Evolutionary conservation across 352 stramenopile species (phyloP), one percentile per base, ranked within the genome.

Genomic region (Pythium phragmitis): DNA sequence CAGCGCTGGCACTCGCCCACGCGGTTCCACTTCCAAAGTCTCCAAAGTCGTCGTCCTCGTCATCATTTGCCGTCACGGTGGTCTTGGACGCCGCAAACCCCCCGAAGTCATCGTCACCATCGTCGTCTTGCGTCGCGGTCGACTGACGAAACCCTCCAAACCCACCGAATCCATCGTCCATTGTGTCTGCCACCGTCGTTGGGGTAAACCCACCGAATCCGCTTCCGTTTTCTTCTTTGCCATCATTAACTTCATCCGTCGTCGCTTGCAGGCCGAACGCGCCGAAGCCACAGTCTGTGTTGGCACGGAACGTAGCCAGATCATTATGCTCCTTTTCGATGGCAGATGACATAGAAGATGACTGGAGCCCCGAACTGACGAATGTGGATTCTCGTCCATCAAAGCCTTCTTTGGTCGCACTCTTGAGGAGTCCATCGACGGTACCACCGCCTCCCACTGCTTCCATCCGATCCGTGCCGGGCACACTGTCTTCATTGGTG

Each of bases 121-220:
- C 11, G 11, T 47, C 21, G 11, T 23, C 39, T 11, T 68, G 54
- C 4, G 58, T 51, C 11, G 53, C 11, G 19, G 56, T 55, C 3
- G 59, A 55, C 49, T 79, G 60, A 12, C 34, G 50, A 69, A 87
- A 87, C 19, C 82, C 73, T 13, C 61, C 75, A 60, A 84, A 39
- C 4, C 34, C 34, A 13, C 34, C 34, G 11, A 39, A 80, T 17
- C 52, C 70, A 33, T 80, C 69, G 28, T 41, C 47, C 39, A 3
- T 30, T 7, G 41, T 67, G 21, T 13, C 43, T 17, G 30, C 36
- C 47, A 54, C 28, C 17, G 47, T 23, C 26, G 28, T 23, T 45
- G 43, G 46, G 9, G 34, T 13, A 39, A 39, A 39, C 34, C 34
- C 34, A 6, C 34, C 34, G 34, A 39, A 39, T 39, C 7, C 34